Conservation (phyloP, 192 early-diverging fungal genomes). For the Linnemannia zychae region DNA sequence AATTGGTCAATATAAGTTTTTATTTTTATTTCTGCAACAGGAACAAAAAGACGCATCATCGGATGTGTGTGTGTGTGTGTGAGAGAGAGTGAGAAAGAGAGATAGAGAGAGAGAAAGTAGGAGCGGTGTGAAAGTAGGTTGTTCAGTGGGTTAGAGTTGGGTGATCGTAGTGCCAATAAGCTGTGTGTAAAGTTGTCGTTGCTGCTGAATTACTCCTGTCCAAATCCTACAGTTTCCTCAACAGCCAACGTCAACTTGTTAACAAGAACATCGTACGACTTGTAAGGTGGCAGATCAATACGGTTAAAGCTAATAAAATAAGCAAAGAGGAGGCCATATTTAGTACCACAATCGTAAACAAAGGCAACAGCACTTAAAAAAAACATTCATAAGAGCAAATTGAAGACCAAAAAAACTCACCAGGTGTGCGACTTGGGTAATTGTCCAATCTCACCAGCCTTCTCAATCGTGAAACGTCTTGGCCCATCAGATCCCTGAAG, state of each 20-base stretch:
- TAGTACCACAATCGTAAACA: background rate
- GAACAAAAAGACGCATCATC: background rate
- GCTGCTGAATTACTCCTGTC: conserved; percentile 74
- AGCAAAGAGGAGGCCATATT: background rate
- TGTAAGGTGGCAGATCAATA: conserved; percentile 95
- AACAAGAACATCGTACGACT: conserved; percentile 77
- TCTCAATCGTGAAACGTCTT: conserved; percentile 95
- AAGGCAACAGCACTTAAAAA: background rate
- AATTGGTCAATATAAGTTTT: no score
- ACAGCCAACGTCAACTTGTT: conserved; percentile 92
- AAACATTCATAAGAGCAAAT: no score
- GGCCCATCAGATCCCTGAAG: conserved; percentile 97
- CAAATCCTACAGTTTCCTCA: conserved; percentile 97
- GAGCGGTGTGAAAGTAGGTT: background rate
- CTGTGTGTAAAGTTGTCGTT: no score
- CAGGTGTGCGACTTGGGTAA: conserved; percentile 97
- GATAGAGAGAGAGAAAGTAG: no score
- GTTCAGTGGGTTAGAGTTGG: background rate
- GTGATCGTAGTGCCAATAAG: background rate
- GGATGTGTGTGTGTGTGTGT: background rate
- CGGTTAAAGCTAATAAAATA: conserved; percentile 86
- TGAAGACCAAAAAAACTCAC: conserved; percentile 54
- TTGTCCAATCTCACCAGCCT: conserved; percentile 85
- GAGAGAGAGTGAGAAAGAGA: background rate
- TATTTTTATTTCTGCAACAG: no score